Evolutionary conservation across 2,329 filamentous ascomycete genomes (phyloP).

Genomic region (Aspergillus vadensis): DNA sequence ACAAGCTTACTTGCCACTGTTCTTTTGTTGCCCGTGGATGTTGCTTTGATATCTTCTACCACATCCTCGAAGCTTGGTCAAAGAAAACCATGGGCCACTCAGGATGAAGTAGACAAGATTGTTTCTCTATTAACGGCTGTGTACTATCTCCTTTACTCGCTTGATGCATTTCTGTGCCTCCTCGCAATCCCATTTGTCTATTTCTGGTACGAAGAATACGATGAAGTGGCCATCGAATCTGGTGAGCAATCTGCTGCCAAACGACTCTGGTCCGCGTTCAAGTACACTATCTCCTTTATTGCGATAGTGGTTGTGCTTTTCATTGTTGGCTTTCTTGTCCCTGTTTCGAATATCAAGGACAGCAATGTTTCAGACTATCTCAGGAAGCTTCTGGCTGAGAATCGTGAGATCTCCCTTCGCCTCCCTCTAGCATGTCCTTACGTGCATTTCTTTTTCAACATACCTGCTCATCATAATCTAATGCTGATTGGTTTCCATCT

Average conservation of each 20-base stretch:
- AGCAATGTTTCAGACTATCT: constrained; percentile 86
- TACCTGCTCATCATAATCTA: background rate
- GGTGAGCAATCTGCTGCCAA: constrained; percentile 70
- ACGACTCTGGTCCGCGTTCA: constrained; percentile 79
- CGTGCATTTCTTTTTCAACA: background rate
- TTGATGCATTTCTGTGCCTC: constrained; percentile 87
- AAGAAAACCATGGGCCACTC: constrained; percentile 95
- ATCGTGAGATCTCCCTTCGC: constrained; percentile 57
- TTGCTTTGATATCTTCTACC: constrained; percentile 90
- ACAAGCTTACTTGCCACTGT: constrained; percentile 88
- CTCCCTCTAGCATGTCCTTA: background rate
- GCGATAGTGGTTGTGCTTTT: constrained; percentile 75
- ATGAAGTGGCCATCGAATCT: constrained; percentile 82
- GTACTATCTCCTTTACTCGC: constrained; percentile 89
- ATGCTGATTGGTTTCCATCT: background rate
- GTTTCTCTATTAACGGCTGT: constrained; percentile 79
- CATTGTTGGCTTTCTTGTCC: constrained; percentile 90
- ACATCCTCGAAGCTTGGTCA: constrained; percentile 71
- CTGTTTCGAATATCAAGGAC: constrained; percentile 68
- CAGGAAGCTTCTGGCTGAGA: constrained; percentile 78
- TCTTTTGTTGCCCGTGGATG: constrained; percentile 89
- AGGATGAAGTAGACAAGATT: constrained; percentile 75
- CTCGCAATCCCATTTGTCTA: constrained; percentile 93
- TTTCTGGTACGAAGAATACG: constrained; percentile 97
- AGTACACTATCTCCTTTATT: constrained; percentile 87